Evolutionary conservation across 306 rosid genomes (phyloP).

Genomic region (Pyrus communis): DNA sequence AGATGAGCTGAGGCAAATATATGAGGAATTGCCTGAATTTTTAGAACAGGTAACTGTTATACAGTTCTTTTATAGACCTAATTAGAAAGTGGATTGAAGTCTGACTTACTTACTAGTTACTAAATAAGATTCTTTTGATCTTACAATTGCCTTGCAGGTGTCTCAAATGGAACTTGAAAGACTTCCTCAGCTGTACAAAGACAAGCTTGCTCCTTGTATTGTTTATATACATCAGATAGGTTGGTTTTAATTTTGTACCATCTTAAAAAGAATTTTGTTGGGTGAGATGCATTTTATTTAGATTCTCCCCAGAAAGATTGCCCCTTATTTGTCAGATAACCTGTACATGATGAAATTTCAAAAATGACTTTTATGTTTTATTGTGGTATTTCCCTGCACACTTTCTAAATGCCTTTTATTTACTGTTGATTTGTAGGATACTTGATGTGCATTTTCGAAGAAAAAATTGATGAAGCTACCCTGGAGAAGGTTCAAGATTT

Average conservation of each 20-base stretch:
- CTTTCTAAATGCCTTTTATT: constrained; percentile 2
- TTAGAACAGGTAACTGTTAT: constrained; percentile 59
- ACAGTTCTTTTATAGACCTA: constrained; percentile 15
- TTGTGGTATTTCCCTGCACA: neutral
- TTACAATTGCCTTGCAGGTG: constrained; percentile 45
- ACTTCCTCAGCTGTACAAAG: constrained; percentile 50
- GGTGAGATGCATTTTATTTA: neutral
- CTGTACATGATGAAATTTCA: neutral
- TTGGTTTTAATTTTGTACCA: constrained; percentile 21
- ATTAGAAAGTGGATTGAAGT: neutral
- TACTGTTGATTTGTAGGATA: constrained; percentile 51
- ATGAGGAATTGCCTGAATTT: constrained; percentile 89
- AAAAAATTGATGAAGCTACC: constrained; percentile 58
- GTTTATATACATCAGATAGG: constrained; percentile 91
- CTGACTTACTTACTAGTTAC: neutral
- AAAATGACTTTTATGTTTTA: neutral
- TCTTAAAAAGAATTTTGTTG: neutral
- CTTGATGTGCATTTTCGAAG: constrained; percentile 79
- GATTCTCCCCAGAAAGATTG: neutral
- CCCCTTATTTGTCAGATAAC: neutral
- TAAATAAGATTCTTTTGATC: constrained; percentile 12
- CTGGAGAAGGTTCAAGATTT: constrained; percentile 62
- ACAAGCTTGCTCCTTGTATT: constrained; percentile 58
- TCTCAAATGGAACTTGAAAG: constrained; percentile 61
- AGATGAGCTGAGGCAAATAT: constrained; percentile 96